Conservation (phyloP, 495 filamentous ascomycete genomes). For the Ascodesmis nigricans region DNA sequence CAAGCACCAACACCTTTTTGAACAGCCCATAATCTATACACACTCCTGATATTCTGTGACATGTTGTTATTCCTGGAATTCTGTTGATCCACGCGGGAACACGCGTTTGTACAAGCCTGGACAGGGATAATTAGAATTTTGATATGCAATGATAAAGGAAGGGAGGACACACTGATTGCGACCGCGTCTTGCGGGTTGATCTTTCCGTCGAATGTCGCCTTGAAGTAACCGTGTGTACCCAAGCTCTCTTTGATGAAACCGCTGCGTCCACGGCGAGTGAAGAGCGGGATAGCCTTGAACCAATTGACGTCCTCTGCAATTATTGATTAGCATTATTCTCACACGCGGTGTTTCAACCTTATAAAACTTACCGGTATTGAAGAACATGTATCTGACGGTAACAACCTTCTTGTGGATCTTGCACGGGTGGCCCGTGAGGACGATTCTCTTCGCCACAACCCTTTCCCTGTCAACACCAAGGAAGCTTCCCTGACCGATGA, state of each 20-base stretch:
- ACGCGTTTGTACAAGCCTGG: slow-evolving; percentile 20
- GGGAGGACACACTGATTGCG: slow-evolving; percentile 33
- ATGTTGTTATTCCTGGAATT: slow-evolving; percentile 10
- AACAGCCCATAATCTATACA: too few species aligned
- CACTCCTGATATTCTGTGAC: too few species aligned
- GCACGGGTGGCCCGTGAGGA: slow-evolving; percentile 86
- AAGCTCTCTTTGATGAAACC: slow-evolving; percentile 84
- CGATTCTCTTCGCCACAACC: slow-evolving; percentile 79
- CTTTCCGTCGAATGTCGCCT: slow-evolving; percentile 87
- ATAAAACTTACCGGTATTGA: slow-evolving; percentile 35
- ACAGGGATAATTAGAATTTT: not conserved
- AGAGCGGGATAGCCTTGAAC: slow-evolving; percentile 90
- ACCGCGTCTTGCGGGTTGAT: slow-evolving; percentile 89
- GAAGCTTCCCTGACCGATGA: slow-evolving; percentile 69
- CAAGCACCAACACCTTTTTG: too few species aligned
- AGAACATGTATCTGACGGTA: slow-evolving; percentile 98
- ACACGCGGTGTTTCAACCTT: too few species aligned
- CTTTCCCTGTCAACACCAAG: slow-evolving; percentile 36
- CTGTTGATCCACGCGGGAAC: slow-evolving; percentile 16
- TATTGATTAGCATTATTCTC: not conserved
- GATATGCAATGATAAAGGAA: not conserved
- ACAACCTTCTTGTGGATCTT: slow-evolving; percentile 97
- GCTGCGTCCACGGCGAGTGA: slow-evolving; percentile 71
- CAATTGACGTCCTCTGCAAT: slow-evolving; percentile 59
- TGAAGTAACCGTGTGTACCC: slow-evolving; percentile 97